Evolutionary conservation across 495 filamentous ascomycete genomes (phyloP), one percentile per base, ranked within the genome.

Genomic region (Massariosphaeria phaeospora): DNA sequence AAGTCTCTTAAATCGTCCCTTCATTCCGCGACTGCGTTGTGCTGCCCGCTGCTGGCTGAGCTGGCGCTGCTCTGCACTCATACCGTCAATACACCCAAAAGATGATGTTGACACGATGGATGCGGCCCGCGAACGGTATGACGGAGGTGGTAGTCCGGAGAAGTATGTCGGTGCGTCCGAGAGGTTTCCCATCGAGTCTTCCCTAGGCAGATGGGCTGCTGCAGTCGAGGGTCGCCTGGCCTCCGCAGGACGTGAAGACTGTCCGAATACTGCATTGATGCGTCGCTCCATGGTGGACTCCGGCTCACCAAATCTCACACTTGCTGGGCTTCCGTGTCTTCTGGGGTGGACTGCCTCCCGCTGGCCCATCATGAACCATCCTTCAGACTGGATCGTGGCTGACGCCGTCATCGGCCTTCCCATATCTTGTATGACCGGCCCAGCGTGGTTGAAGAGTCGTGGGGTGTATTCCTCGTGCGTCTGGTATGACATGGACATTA

Each of bases 21-120:
- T 61, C 17, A 55, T 20, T 1, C 50, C 51, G 10, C 40, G 43
- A 10, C 31, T 21, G 12, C 45, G 57, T 31, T 55, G 57, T 11
- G n/a, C 56, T 25, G 44, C 51, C 29, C 24, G 31, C 18, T 48
- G 56, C 33, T 59, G 51, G 36, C 45, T 49, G 21, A 50, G 30
- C 43, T 55, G 49, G 40, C 50, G 23, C 20, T 21, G 50, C n/a
- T 51, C 45, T 2, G 33, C 3, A 36, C 29, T 51, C 50, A 55
- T 61, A 7, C 39, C 51, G 47, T 63, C 59, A n/a, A 58, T 42
- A 41, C 54, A 63, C 13, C 54, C 59, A 33, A 63, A 63, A 20
- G 59, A 58, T 12, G 59, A 63, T 27, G 49, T 63, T 20, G 59
- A 41, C 12, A 31, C 35, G 24, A 57, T 45, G 40, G 59, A 63